A percentile compares a stretch with the other conserved stretches of the same genome.
Evolutionary conservation across 1,139 yeast genomes (phyloP).

Genomic region (Pichia sp.): DNA sequence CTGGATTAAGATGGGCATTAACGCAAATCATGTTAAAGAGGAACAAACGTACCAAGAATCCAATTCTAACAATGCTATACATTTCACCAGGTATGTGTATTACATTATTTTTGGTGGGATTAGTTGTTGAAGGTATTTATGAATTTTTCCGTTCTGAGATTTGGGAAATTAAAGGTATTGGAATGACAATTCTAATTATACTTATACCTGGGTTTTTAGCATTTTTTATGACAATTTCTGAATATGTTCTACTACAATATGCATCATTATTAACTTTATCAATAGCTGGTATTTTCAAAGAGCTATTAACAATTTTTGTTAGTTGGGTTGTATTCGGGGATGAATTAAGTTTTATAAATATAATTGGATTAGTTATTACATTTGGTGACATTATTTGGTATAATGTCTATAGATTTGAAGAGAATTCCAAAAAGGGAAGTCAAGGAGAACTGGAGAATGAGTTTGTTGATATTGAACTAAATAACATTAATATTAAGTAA

Average conservation of each 20-base stretch:
- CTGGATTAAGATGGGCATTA: conserved; percentile 92
- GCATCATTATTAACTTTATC: conserved; percentile 84
- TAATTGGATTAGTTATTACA: conserved; percentile 73
- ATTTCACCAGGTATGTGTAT: conserved; percentile 79
- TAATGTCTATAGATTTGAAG: conserved; percentile 53
- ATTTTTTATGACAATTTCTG: conserved; percentile 84
- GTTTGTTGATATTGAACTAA: conserved; percentile 19
- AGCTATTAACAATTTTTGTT: conserved; percentile 69
- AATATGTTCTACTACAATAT: conserved; percentile 71
- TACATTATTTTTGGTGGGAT: conserved; percentile 53
- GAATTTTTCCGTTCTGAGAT: conserved; percentile 47
- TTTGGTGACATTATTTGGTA: conserved; percentile 75
- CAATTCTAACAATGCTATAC: conserved; percentile 82
- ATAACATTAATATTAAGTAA: conserved; percentile 3
- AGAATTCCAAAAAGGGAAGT: conserved; percentile 20
- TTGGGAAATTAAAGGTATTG: conserved; percentile 55
- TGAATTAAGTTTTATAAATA: conserved; percentile 55
- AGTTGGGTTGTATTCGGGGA: conserved; percentile 75
- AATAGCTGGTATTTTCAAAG: conserved; percentile 90
- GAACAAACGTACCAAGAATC: conserved; percentile 57
- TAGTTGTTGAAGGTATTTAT: conserved; percentile 57
- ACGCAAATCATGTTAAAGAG: conserved; percentile 73
- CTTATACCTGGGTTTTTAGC: conserved; percentile 82
- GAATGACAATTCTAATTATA: conserved; percentile 51
- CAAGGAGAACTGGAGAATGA: conserved; percentile 11